phyloP scores from a whole-genome alignment of 176 grass and related monocot genomes.

The Aegilops umbellulata region DNA sequence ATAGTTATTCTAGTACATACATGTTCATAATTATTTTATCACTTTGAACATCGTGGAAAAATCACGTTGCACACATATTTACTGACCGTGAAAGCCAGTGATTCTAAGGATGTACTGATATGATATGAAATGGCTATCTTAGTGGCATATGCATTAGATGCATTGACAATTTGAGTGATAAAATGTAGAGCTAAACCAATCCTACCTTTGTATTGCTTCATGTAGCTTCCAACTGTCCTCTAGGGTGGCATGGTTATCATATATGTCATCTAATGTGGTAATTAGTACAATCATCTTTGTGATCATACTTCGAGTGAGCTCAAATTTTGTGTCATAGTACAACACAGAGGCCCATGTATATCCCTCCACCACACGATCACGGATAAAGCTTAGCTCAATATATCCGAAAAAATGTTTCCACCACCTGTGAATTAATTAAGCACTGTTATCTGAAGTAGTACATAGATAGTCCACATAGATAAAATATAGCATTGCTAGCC shows the following conservation, averaged over 20 bases:
- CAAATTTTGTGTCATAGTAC: background rate
- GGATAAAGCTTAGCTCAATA: background rate
- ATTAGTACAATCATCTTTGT: background rate
- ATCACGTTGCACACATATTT: no score
- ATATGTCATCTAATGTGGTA: constrained; percentile 23
- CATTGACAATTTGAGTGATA: background rate
- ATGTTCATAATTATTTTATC: no score
- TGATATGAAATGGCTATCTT: background rate
- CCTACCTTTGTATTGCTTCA: constrained; percentile 31
- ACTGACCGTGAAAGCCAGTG: no score
- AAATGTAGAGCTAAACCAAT: background rate
- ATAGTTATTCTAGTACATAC: no score
- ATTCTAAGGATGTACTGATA: no score
- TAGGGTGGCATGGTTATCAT: constrained; percentile 26
- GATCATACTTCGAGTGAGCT: background rate
- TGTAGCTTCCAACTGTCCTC: constrained; percentile 6
- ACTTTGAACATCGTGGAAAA: no score
- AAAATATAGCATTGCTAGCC: background rate
- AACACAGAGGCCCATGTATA: background rate
- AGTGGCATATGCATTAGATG: background rate
- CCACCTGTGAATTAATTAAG: constrained; percentile 14
- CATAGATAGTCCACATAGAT: background rate
- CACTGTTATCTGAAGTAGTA: background rate
- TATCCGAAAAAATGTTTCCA: constrained; percentile 12
- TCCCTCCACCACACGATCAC: constrained; percentile 13